Base-by-base conservation (phyloP, 2,329 filamentous ascomycete species). In the Alternaria infectoria region DNA sequence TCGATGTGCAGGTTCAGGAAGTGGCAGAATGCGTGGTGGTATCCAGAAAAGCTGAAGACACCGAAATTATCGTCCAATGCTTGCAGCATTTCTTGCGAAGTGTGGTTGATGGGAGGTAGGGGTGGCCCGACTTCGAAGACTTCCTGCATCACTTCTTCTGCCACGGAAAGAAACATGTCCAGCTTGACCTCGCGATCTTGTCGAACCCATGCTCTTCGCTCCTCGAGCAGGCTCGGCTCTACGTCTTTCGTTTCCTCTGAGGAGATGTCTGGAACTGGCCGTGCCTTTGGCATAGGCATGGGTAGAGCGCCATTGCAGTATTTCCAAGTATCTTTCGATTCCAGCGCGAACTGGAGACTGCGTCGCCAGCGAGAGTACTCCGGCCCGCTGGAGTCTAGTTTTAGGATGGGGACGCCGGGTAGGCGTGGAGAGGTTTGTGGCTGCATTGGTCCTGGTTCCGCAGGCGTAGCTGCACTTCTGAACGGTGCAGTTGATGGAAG, bases 1-100 rank as follows among this genome's bases (percentile, higher is more conserved):
- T 79, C 77, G 51, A 79, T 72, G 68, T 78, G 76, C 3, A 80
- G 68, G 56, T 79, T 79, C 19, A 80, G 68, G 45, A 80, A 80
- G 45, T 79, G 75, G 60, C 77, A 79, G 60, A 78, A 79, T 5
- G 72, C 70, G 55, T 80, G 77, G 45, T 80, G 77, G 51, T 77
- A 80, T 23, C 76, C 71, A 43, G 76, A 71, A 36, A 80, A 80
- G 17, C 69, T 74, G 65, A 78, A 78, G 0, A 61, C 44, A 8
- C 47, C 57, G 51, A 77, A 80, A 4, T 60, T 72, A 13, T 67
- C 64, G 43, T 79, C 77, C 32, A 80, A 57, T 15, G 70, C 69
- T 47, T 75, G 68, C 10, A 79, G 52, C 70, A 80, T 77, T 19
- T 80, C 70, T 45, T 73, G 67, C 5, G 77, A 74, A 11, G 62